Evolutionary conservation across 192 early-diverging fungal genomes (phyloP).

Genomic region (Mortierella alpina): DNA sequence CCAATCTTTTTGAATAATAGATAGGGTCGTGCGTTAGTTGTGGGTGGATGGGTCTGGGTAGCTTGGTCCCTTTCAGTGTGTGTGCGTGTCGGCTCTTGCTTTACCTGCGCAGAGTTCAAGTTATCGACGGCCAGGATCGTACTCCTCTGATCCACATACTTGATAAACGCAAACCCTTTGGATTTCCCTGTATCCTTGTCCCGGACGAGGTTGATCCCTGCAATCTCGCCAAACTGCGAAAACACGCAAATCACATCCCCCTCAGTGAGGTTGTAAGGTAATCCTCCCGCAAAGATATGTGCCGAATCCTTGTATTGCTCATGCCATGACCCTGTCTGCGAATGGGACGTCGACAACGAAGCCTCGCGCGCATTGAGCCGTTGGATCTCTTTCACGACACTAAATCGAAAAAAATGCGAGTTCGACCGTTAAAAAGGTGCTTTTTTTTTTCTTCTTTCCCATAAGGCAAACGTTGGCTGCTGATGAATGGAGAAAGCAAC

Average conservation of each 20-base stretch:
- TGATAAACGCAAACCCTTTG: constrained; percentile 88
- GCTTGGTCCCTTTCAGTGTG: not conserved
- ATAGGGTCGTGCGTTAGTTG: not conserved
- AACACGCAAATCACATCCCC: constrained; percentile 94
- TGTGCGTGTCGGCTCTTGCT: not conserved
- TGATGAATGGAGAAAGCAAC: too few relatives aligned
- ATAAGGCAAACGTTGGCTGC: too few relatives aligned
- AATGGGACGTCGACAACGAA: constrained; percentile 58
- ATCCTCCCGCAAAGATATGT: constrained; percentile 89
- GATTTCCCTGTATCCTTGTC: constrained; percentile 89
- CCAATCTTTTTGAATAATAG: constrained; percentile 35
- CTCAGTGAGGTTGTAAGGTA: constrained; percentile 88
- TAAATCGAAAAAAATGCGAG: constrained; percentile 17
- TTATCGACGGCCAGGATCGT: constrained; percentile 97
- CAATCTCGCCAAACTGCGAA: constrained; percentile 94
- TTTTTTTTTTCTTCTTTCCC: too few relatives aligned
- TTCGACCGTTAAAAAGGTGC: not conserved
- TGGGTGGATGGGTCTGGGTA: too few relatives aligned
- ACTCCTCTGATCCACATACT: constrained; percentile 92
- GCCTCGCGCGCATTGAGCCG: constrained; percentile 82
- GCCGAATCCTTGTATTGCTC: constrained; percentile 90
- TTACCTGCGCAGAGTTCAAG: constrained; percentile 82
- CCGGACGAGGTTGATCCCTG: constrained; percentile 90
- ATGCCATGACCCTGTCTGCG: constrained; percentile 84
- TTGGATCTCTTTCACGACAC: constrained; percentile 88